phyloP scores from a whole-genome alignment of 2,329 filamentous ascomycete species.

The Penicillium vulpinum region DNA sequence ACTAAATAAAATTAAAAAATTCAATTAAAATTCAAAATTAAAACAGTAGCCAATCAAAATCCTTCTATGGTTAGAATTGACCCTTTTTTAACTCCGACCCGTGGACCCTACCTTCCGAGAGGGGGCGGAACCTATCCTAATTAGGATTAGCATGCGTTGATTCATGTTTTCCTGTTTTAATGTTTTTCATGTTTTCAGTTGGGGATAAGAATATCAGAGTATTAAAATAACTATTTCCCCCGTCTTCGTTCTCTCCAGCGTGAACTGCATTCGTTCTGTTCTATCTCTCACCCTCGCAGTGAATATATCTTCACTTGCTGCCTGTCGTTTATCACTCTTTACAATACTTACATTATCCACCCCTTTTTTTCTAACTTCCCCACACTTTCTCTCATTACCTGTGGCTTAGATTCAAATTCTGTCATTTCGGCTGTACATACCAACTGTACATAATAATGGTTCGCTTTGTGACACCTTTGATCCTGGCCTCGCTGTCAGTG shows the following conservation, averaged over 20 bases:
- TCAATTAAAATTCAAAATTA: no score
- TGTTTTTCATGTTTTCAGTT: not conserved
- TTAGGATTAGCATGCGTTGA: not conserved
- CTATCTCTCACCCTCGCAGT: not conserved
- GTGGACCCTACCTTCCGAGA: not conserved
- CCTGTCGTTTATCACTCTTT: no score
- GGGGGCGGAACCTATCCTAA: not conserved
- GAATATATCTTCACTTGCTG: conserved; percentile 9
- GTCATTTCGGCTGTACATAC: conserved; percentile 16
- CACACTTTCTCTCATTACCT: conserved; percentile 4
- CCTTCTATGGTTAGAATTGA: not conserved
- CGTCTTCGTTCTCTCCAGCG: not conserved
- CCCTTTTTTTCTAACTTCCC: not conserved
- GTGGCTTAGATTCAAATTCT: conserved; percentile 16
- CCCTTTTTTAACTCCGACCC: not conserved
- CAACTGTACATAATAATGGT: conserved; percentile 33
- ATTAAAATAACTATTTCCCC: conserved; percentile 10
- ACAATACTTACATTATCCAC: not conserved
- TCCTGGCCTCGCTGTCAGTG: conserved; percentile 38
- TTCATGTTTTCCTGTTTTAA: not conserved
- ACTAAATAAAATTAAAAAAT: not conserved
- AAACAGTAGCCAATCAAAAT: not conserved
- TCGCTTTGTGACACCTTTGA: conserved; percentile 34
- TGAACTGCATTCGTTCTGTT: conserved; percentile 1
- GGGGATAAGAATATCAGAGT: not conserved